phyloP scores from a whole-genome alignment of 345 rosid genomes.

The Corchorus olitorius region DNA sequence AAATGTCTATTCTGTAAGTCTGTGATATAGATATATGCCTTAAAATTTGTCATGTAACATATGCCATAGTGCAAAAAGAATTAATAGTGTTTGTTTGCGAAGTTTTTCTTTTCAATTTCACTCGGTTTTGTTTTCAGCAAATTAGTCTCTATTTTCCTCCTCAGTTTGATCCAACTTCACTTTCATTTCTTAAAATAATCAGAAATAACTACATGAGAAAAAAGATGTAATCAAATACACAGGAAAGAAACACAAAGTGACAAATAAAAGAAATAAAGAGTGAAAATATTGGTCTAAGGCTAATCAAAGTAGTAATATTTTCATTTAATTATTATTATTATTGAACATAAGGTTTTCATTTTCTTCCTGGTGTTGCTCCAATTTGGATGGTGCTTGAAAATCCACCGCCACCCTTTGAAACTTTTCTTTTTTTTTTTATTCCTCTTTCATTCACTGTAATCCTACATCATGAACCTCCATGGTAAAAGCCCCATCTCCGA shows the following conservation, averaged over 20 bases:
- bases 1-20: no score
- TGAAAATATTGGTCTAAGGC: constrained; percentile 6
- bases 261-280: neutral
- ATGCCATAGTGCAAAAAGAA: no score
- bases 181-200: constrained; percentile 4
- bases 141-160: no score
- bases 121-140: no score
- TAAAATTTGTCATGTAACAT: no score
- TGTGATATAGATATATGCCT: no score
- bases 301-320: neutral
- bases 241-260: neutral
- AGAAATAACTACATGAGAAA: neutral
- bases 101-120: no score
- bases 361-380: constrained; percentile 39
- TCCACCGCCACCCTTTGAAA: constrained; percentile 95
- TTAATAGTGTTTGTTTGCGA: no score
- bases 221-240: neutral
- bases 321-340: constrained; percentile 20
- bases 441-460: constrained; percentile 61
- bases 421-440: constrained; percentile 70
- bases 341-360: constrained; percentile 32
- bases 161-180: neutral
- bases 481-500: constrained; percentile 27
- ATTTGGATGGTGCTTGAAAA: constrained; percentile 63
- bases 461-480: constrained; percentile 68